Base-by-base conservation (phyloP, 2,329 filamentous ascomycete species). In the Dryadomyces quercus-mongolicae region DNA sequence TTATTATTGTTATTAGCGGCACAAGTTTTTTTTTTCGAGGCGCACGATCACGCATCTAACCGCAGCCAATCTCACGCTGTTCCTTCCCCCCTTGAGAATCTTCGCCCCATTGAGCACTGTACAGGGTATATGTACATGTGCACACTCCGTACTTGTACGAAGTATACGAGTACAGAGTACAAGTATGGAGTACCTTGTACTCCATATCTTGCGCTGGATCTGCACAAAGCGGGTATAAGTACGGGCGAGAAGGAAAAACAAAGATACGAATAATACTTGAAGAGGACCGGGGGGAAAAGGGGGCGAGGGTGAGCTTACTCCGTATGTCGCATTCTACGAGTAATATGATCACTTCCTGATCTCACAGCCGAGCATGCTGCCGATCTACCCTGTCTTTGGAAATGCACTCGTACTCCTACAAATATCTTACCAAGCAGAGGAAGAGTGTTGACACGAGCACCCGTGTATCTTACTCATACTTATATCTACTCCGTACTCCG, bases 11-110 rank as follows among this genome's bases (percentile, higher is more conserved):
- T 42, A 44, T n/a, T 44, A 44, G 36, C 48, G 34, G 48, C 25
- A 13, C 47, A 38, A n/a, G n/a, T n/a, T 40, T n/a, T 10, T 9
- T 21, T 18, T 42, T 40, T 18, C 18, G 10, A 34, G 21, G 49
- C 48, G 38, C 50, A 16, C 40, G 50, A 52, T 46, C 50, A 44
- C 49, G 20, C 40, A 52, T 52, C 50, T 52, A 44, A 42, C 50
- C 22, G 43, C 22, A 45, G 42, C 22, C 42, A 44, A 45, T 52
- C 50, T 52, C 18, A 21, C 22, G 18, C 40, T n/a, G 36, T 12
- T 40, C 36, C 13, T 31, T n/a, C n/a, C 7, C 31, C 16, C 12
- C 42, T 20, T 44, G 16, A 44, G 44, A 46, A 46, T 46, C 44
- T n/a, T 46, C 15, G 44, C 44, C 10, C 44, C 20, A 46, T 46